A percentile compares a stretch with the other conserved stretches of the same genome.
phyloP scores from a whole-genome alignment of 2,329 filamentous ascomycete species.

The Venturia pyrina region DNA sequence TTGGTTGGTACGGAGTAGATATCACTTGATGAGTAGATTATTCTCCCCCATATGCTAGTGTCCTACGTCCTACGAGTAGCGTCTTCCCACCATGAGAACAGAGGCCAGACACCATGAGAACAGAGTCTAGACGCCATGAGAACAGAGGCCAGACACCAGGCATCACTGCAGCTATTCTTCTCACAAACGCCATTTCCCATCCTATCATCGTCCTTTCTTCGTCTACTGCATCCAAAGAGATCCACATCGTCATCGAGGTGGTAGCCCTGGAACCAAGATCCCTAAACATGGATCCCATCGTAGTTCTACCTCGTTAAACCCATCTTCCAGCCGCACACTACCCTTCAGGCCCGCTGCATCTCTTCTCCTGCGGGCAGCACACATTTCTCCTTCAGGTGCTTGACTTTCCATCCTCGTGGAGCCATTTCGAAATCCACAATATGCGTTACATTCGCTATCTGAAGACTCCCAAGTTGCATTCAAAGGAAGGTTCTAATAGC shows the following conservation, averaged over 20 bases:
- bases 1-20: too few species aligned
- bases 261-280: background rate
- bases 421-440: background rate
- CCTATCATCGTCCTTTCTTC: background rate
- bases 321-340: background rate
- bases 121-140: too few species aligned
- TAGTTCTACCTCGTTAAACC: background rate
- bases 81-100: too few species aligned
- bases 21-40: too few species aligned
- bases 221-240: background rate
- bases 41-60: too few species aligned
- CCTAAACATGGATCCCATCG: background rate
- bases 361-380: background rate
- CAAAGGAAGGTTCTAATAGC: slow-evolving; percentile 22
- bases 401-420: background rate
- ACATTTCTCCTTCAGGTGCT: too few species aligned
- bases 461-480: slow-evolving; percentile 45
- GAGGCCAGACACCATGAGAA: too few species aligned
- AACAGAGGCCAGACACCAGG: too few species aligned
- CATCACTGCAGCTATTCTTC: too few species aligned
- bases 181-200: background rate
- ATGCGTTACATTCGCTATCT: slow-evolving; percentile 57
- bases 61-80: too few species aligned
- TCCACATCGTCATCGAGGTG: background rate
- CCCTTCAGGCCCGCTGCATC: background rate